These are phyloP conservation scores for Penicillium sp. DNA, from an alignment of 2,329 filamentous ascomycete species.

Conservation along the genomic window DNA sequence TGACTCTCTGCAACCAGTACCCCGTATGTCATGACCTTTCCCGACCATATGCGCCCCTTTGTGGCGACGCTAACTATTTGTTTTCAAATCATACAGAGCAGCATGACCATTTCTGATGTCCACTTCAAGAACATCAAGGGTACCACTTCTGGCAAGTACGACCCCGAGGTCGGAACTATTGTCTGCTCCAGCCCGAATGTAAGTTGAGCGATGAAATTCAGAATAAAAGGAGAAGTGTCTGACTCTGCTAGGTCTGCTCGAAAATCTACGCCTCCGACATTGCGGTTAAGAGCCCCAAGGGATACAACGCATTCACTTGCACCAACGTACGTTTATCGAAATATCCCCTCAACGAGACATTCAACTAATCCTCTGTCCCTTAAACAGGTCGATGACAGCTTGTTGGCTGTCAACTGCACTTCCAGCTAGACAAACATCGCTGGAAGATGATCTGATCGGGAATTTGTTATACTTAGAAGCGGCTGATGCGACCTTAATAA, in stretches of 20 bases:
- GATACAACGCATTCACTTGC: conserved; percentile 47
- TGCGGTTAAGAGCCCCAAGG: conserved; percentile 52
- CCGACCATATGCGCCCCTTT: too few relatives aligned
- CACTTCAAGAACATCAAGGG: conserved; percentile 60
- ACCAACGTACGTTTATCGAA: conserved; percentile 41
- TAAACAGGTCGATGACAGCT: conserved; percentile 33
- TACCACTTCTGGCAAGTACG: conserved; percentile 51
- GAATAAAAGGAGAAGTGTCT: not conserved
- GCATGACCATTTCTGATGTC: conserved; percentile 58
- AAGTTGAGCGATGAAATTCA: conserved; percentile 28
- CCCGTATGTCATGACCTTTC: conserved; percentile 45
- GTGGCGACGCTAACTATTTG: not conserved
- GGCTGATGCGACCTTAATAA: not conserved
- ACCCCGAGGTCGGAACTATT: conserved; percentile 50
- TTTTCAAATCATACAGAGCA: conserved; percentile 30
- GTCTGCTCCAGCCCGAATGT: conserved; percentile 54
- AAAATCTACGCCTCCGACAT: conserved; percentile 55
- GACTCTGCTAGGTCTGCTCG: conserved; percentile 33
- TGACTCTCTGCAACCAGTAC: conserved; percentile 61
- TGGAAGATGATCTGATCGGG: not conserved
- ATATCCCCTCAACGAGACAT: not conserved
- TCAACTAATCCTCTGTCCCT: not conserved
- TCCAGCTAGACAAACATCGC: conserved; percentile 12
- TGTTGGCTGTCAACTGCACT: conserved; percentile 41
- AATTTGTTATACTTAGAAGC: not conserved